Conservation (phyloP, 768 basidiomycete genomes). For the Fistulinella prunicolor region DNA sequence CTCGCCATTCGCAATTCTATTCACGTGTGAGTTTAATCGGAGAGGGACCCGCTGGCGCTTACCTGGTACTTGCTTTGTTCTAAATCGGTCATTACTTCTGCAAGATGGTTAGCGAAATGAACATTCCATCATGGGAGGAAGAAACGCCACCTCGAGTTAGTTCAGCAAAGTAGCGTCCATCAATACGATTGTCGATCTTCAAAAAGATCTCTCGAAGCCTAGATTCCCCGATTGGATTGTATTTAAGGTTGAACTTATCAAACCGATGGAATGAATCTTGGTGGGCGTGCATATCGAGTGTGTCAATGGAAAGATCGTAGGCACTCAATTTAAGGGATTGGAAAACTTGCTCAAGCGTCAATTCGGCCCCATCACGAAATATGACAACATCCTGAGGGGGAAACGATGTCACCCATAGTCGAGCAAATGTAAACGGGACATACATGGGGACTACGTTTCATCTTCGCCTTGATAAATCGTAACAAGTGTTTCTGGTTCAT, state of each 20-base stretch:
- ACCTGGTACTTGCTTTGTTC: constrained; percentile 99
- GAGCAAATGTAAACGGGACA: constrained; percentile 16
- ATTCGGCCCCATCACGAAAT: constrained; percentile 84
- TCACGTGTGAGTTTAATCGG: background rate
- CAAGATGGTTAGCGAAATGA: background rate
- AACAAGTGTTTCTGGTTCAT: constrained; percentile 99
- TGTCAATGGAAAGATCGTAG: constrained; percentile 98
- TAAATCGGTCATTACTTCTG: constrained; percentile 96
- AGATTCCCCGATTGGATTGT: constrained; percentile 96
- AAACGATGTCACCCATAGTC: background rate
- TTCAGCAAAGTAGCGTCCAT: constrained; percentile 93
- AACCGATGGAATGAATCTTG: constrained; percentile 98
- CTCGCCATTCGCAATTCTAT: constrained; percentile 94
- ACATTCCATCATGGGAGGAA: background rate
- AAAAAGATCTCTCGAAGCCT: constrained; percentile 94
- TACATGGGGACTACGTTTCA: constrained; percentile 84
- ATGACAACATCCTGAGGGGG: constrained; percentile 86
- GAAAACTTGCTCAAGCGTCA: constrained; percentile 94
- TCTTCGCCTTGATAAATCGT: constrained; percentile 98
- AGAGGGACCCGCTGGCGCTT: constrained; percentile 6
- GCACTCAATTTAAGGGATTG: constrained; percentile 91
- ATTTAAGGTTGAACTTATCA: constrained; percentile 97
- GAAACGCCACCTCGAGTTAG: constrained; percentile 71
- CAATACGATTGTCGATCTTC: constrained; percentile 94
- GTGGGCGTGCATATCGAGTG: constrained; percentile 99